These are phyloP conservation scores for Cordyceps farinosa DNA, from an alignment of 2,329 filamentous ascomycete genomes.

Conservation along the genomic window DNA sequence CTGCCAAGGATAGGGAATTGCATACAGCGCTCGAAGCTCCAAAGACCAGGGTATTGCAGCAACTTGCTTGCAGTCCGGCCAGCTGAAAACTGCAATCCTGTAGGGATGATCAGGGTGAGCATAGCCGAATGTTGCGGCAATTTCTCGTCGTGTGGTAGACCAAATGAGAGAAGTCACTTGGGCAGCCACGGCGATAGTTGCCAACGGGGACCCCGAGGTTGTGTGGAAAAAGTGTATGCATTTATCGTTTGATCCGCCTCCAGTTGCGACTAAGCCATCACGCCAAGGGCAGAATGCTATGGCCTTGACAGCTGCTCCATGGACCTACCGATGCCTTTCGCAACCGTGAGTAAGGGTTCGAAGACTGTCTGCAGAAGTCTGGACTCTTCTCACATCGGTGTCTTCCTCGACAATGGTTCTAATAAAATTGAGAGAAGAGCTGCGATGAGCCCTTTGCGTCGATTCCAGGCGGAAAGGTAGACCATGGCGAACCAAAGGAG, in stretches of 20 bases:
- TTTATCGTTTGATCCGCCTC: slow-evolving; percentile 89
- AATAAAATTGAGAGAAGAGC: slow-evolving; percentile 8
- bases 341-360: slow-evolving; percentile 50
- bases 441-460: not conserved
- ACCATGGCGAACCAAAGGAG: slow-evolving; percentile 15
- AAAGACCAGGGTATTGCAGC: slow-evolving; percentile 81
- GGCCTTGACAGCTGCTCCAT: slow-evolving; percentile 89
- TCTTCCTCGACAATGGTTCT: slow-evolving; percentile 9
- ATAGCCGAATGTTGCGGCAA: slow-evolving; percentile 91
- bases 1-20: slow-evolving; percentile 72
- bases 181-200: slow-evolving; percentile 86
- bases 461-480: not conserved
- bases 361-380: slow-evolving; percentile 34
- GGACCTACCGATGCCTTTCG: slow-evolving; percentile 69
- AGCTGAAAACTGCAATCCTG: slow-evolving; percentile 88
- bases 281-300: slow-evolving; percentile 98
- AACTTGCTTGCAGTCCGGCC: slow-evolving; percentile 86
- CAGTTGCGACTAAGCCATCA: slow-evolving; percentile 78
- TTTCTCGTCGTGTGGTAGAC: slow-evolving; percentile 81
- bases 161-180: slow-evolving; percentile 93
- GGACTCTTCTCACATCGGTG: slow-evolving; percentile 28
- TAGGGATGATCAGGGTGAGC: slow-evolving; percentile 85
- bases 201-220: slow-evolving; percentile 74
- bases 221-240: slow-evolving; percentile 96
- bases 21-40: slow-evolving; percentile 76